Conservation (phyloP, 345 rosid species). For the Eucalyptus microcorys region DNA sequence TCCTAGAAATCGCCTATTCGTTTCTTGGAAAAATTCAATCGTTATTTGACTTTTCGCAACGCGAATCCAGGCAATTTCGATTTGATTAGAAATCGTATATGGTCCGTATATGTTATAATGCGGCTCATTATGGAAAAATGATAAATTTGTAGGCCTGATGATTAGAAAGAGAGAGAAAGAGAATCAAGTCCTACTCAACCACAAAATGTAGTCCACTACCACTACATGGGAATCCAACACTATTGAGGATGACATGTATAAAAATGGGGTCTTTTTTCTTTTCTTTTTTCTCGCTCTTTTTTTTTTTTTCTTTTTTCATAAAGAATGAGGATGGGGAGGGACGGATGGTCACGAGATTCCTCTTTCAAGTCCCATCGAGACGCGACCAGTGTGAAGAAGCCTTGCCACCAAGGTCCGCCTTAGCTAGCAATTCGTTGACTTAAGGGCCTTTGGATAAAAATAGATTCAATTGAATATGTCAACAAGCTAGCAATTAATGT, state of each 20-base stretch:
- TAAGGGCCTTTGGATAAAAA: accelerated
- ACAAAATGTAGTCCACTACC: not conserved
- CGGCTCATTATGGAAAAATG: not conserved
- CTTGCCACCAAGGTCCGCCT: not conserved
- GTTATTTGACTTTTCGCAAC: not conserved
- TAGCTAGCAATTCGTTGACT: not conserved
- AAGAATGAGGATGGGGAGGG: not conserved
- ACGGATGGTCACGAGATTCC: accelerated
- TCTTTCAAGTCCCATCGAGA: not conserved
- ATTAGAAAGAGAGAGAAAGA: not conserved
- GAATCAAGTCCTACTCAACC: not conserved
- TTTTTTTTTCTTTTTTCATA: not conserved
- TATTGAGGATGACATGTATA: not conserved
- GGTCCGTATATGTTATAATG: not conserved
- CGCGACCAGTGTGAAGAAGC: not conserved
- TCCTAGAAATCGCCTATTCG: accelerated
- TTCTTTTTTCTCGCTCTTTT: accelerated
- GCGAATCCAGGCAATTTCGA: not conserved
- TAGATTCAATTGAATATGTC: not conserved
- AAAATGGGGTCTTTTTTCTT: not conserved
- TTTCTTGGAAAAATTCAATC: not conserved
- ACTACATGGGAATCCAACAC: not conserved
- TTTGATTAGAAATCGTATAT: not conserved
- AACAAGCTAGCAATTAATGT: accelerated
- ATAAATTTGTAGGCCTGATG: not conserved